phyloP scores from a whole-genome alignment of 192 early-diverging fungal species.

The Podila epigama region DNA sequence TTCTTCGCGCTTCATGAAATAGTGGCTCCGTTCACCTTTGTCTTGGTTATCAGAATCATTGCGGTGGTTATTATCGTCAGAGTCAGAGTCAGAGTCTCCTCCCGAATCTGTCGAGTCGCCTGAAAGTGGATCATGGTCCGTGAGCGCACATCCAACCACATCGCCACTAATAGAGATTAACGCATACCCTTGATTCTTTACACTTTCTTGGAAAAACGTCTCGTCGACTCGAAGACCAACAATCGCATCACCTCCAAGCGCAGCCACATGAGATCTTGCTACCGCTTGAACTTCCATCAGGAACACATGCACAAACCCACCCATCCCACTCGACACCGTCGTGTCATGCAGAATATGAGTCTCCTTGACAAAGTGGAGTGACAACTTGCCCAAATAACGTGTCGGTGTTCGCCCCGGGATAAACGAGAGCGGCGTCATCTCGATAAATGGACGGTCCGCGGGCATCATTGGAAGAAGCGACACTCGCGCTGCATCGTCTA shows the following conservation, averaged over 20 bases:
- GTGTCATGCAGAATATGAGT: conserved; percentile 55
- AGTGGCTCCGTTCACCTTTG: no score
- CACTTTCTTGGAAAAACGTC: conserved; percentile 66
- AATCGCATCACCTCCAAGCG: conserved; percentile 77
- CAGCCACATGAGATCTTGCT: conserved; percentile 69
- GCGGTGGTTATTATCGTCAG: neutral
- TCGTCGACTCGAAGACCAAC: conserved; percentile 72
- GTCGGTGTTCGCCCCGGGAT: conserved; percentile 62
- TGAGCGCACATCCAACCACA: conserved; percentile 56
- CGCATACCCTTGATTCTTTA: conserved; percentile 79
- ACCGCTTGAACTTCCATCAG: conserved; percentile 72
- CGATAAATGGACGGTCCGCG: conserved; percentile 51
- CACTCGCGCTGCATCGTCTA: neutral
- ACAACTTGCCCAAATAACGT: conserved; percentile 72
- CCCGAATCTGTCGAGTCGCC: neutral
- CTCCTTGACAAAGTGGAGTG: conserved; percentile 86
- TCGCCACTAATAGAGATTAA: conserved; percentile 70
- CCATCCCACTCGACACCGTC: conserved; percentile 66
- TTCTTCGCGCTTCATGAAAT: no score
- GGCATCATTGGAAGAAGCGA: conserved; percentile 25
- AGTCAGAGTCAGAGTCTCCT: conserved; percentile 13
- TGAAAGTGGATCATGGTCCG: neutral
- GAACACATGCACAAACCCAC: conserved; percentile 75
- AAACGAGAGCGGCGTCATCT: conserved; percentile 73
- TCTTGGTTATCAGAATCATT: neutral